Evolutionary conservation across 345 rosid genomes (phyloP), one percentile per base, ranked within the genome.

Genomic region (Arabidopsis arenosa): DNA sequence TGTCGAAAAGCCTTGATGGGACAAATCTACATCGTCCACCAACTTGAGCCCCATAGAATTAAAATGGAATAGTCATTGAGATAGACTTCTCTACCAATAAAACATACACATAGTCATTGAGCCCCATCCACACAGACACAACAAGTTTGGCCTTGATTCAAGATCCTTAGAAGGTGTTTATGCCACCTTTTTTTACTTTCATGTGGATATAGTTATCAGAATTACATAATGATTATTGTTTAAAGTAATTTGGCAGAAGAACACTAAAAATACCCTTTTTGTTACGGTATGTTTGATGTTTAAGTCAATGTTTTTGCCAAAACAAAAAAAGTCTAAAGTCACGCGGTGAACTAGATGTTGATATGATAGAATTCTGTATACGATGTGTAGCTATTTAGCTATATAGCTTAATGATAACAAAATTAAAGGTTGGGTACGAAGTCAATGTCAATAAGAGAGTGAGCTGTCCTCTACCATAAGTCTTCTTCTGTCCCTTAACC

Each of bases 391-490:
- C 54, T 40, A 40, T 12, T n/a, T 47, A 40, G 47, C 44, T 54
- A 53, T 52, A 53, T 52, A 66, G 45, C 36, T 6, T 18, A 30
- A 68, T 60, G 64, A 54, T 69, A 63, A 62, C 56, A 68, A 75
- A 51, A 68, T 23, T 33, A 63, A 66, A 61, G 32, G 80, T 70
- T 75, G 59, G 80, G 71, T 70, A 56, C 53, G 13, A 70, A 77
- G 80, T 77, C 80, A 64, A 45, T 70, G 35, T 77, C 80, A 77
- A 55, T 28, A 63, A 77, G 59, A n/a, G 71, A 70, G 66, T 70
- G 72, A 77, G 80, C 80, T 77, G 80, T 70, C 66, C 60, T 70
- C 75, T 70, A 76, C 44, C 58, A 70, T 44, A 70, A 76, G 66
- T 76, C 80, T 70, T 76, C 80, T 70, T 44, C 36, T 54, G 65